phyloP scores from a whole-genome alignment of 345 rosid species.

The Murraya koenigii region DNA sequence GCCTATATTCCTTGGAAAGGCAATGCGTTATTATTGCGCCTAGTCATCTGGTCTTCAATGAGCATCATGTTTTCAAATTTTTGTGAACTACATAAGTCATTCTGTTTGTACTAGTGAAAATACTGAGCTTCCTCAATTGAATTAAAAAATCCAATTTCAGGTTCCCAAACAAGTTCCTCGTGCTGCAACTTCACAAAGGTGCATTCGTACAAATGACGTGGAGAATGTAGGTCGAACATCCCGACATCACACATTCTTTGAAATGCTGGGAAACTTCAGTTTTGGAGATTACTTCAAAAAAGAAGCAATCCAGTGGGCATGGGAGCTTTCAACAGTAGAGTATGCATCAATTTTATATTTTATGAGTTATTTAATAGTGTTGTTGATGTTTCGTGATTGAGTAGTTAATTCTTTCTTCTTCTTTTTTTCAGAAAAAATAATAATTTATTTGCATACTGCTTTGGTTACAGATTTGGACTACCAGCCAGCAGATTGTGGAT shows the following conservation, averaged over 20 bases:
- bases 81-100: not conserved
- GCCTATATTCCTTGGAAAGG: slow-evolving; percentile 95
- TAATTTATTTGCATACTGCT: slow-evolving; percentile 1
- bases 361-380: not conserved
- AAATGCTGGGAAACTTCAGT: slow-evolving; percentile 97
- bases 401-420: not conserved
- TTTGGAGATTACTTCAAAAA: slow-evolving; percentile 95
- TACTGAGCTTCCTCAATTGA: slow-evolving; percentile 9
- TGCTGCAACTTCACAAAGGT: slow-evolving; percentile 85
- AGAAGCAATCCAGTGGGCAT: slow-evolving; percentile 93
- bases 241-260: slow-evolving; percentile 92
- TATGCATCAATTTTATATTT: slow-evolving; percentile 32
- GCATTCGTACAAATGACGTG: slow-evolving; percentile 90
- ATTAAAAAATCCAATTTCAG: slow-evolving; percentile 31
- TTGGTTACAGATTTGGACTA: slow-evolving; percentile 52
- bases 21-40: not conserved
- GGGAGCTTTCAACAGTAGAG: slow-evolving; percentile 92
- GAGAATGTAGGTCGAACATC: slow-evolving; percentile 94
- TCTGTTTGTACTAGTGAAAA: not conserved
- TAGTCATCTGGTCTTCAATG: not conserved
- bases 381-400: not conserved
- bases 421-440: not conserved
- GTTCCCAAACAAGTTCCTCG: slow-evolving; percentile 79
- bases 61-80: not conserved
- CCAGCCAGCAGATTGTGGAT: slow-evolving; percentile 75